phyloP scores from a whole-genome alignment of 1,284 basidiomycete genomes.

The Limonomyces culmigenus region DNA sequence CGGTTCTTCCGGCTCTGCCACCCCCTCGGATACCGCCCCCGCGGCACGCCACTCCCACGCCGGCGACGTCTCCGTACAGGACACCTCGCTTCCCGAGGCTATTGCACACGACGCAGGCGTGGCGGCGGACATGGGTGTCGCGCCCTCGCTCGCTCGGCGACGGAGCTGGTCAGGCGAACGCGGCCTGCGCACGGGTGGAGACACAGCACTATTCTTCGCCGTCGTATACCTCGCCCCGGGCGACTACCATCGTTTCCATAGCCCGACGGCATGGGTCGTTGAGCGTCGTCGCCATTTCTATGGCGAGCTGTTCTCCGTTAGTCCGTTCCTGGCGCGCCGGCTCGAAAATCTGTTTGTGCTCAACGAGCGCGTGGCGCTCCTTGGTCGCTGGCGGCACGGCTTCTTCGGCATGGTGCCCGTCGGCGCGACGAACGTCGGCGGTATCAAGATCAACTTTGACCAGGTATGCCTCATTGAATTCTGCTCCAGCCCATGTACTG shows the following conservation, averaged over 20 bases:
- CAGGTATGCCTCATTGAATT: constrained; percentile 26
- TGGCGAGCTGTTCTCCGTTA: constrained; percentile 91
- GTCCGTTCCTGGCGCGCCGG: constrained; percentile 88
- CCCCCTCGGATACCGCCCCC: constrained; percentile 18
- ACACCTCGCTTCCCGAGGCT: constrained; percentile 29
- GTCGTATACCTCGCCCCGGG: constrained; percentile 98
- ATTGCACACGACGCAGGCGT: constrained; percentile 51
- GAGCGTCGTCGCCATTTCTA: constrained; percentile 92
- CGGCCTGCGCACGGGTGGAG: constrained; percentile 41
- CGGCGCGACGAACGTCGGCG: constrained; percentile 95
- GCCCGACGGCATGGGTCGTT: constrained; percentile 91
- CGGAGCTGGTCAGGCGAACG: constrained; percentile 24
- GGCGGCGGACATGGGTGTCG: constrained; percentile 48
- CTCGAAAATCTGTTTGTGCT: constrained; percentile 90
- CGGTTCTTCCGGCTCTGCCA: constrained; percentile 11
- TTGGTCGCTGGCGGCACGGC: constrained; percentile 89
- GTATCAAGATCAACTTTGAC: constrained; percentile 95
- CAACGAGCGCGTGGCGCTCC: constrained; percentile 94
- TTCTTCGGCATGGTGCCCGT: constrained; percentile 98
- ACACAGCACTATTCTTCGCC: constrained; percentile 80
- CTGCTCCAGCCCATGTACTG: constrained; percentile 1
- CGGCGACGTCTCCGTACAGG: constrained; percentile 47
- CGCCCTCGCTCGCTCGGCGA: constrained; percentile 21
- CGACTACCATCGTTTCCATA: constrained; percentile 97
- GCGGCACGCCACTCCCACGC: constrained; percentile 31